Evolutionary conservation across 352 stramenopile genomes (phyloP).

Genomic region (Globisporangium spinosum): DNA sequence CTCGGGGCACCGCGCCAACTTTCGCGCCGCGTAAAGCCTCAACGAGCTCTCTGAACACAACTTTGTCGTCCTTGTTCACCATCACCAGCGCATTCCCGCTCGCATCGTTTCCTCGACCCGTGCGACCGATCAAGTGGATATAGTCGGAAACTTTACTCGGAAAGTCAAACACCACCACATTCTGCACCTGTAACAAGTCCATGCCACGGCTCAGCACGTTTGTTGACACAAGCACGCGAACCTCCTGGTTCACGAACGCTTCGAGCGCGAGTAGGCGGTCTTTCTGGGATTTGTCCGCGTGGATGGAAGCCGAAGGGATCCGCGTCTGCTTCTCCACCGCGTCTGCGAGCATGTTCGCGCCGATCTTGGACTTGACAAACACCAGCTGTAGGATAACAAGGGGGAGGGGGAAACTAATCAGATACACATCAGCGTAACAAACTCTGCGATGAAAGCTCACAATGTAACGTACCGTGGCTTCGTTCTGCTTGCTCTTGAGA

Average conservation of each 20-base stretch:
- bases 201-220: conserved; percentile 74
- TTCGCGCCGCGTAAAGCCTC: conserved; percentile 27
- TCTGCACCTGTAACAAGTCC: conserved; percentile 57
- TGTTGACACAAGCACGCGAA: conserved; percentile 57
- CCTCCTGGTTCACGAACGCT: conserved; percentile 47
- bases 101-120: conserved; percentile 24
- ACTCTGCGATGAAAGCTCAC: neutral
- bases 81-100: conserved; percentile 35
- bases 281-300: conserved; percentile 58
- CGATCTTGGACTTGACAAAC: conserved; percentile 65
- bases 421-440: too few relatives aligned
- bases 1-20: conserved; percentile 23
- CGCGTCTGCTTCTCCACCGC: conserved; percentile 43
- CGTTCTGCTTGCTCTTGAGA: conserved; percentile 26
- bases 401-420: neutral
- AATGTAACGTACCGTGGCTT: conserved; percentile 40
- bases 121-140: conserved; percentile 62
- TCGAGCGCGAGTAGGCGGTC: conserved; percentile 55
- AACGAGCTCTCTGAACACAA: conserved; percentile 41
- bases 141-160: conserved; percentile 55
- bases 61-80: conserved; percentile 42
- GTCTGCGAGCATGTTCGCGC: conserved; percentile 55
- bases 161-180: conserved; percentile 75
- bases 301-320: conserved; percentile 38
- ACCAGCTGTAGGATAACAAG: conserved; percentile 33